Evolutionary conservation across 257 asterid genomes (phyloP), one percentile per base, ranked within the genome.

Genomic region (Solanum dulcamara): DNA sequence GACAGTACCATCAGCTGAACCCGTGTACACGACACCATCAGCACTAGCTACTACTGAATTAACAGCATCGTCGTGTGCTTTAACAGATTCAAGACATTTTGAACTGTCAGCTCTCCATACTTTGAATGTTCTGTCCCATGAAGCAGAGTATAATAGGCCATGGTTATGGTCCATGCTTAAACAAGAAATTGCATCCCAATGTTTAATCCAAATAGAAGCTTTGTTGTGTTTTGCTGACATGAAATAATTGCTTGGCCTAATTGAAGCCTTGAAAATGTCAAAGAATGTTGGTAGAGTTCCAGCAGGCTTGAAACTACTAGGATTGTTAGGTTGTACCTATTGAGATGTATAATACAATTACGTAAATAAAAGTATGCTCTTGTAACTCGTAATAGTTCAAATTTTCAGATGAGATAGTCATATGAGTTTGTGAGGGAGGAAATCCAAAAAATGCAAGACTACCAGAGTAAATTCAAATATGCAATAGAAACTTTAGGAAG

Each of bases 1-100:
- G n/a, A 87, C 84, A 1, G 80, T 81, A 12, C 89, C 89, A 70
- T 87, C 89, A 13, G 89, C 89, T 15, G 89, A 87, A 3, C 87
- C 87, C 1, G 84, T 81, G 1, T 84, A 87, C 0, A 87, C 86
- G 30, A 84, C 15, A 20, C 89, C 89, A 28, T 87, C 89, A 57
- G 74, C 70, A 51, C 87, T 81, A 38, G 84, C 87, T 1, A 81
- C 87, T 5, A 87, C 84, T 2, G 89, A 81, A 74, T 84, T 87
- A 4, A 87, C 87, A 4, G 87, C 87, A 11, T 87, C 89, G 10
- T 87, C 89, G 38, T 87, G 89, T 1, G 89, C 89, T 8, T 67
- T 53, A 5, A 87, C 84, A 46, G 89, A 87, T 37, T 87, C 89
- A 40, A 87, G 32, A 12, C 89, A 87, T 35, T 87, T 87, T 15